Conservation (phyloP, 257 asterid species). For the Nicotiana undulata region DNA sequence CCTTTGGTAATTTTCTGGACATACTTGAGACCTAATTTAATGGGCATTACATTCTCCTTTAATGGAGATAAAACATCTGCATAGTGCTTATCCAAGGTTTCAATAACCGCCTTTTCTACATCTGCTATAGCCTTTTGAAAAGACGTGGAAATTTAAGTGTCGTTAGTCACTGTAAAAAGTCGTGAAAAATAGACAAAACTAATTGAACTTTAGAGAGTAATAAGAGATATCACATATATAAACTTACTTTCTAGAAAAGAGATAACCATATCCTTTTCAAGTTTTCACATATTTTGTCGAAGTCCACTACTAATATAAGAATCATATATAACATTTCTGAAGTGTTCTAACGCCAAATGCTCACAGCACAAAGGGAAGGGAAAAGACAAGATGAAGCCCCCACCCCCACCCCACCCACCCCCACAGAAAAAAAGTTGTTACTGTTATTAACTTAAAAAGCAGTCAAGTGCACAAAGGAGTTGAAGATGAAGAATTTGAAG, state of each 20-base stretch:
- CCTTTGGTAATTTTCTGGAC: constrained; percentile 83
- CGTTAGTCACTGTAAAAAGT: neutral
- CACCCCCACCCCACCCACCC: neutral
- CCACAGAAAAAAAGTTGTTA: neutral
- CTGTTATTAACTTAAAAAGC: neutral
- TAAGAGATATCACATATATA: neutral
- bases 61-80: constrained; percentile 74
- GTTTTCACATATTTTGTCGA: neutral
- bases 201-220: neutral
- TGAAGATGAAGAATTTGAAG: neutral
- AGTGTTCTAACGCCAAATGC: neutral
- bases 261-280: neutral
- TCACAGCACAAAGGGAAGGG: neutral
- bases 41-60: constrained; percentile 69
- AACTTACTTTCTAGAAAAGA: neutral
- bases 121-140: constrained; percentile 67
- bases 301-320: neutral
- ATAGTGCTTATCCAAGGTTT: constrained; percentile 76
- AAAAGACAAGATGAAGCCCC: neutral
- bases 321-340: neutral
- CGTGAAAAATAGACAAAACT: neutral
- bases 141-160: neutral
- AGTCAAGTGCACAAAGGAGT: neutral
- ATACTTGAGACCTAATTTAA: constrained; percentile 78
- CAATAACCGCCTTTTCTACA: constrained; percentile 80